These are phyloP conservation scores for Kwoniella shivajii DNA, from an alignment of 1,284 basidiomycete genomes.

Conservation along the genomic window DNA sequence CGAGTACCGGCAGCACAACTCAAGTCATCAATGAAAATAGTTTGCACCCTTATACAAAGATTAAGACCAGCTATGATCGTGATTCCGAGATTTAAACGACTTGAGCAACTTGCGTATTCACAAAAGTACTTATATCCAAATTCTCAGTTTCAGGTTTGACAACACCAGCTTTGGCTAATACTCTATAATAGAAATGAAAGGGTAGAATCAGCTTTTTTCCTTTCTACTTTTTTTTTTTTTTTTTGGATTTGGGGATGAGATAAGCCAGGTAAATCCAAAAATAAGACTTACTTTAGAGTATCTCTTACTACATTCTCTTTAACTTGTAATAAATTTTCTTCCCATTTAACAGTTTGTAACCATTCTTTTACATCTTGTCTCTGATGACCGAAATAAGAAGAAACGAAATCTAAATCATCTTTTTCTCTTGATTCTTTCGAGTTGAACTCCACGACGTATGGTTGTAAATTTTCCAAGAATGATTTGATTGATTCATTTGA, in stretches of 20 bases:
- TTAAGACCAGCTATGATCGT: no score
- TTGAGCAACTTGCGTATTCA: slow-evolving; percentile 61
- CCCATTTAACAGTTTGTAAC: slow-evolving; percentile 77
- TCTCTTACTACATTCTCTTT: slow-evolving; percentile 65
- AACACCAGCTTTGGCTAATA: slow-evolving; percentile 74
- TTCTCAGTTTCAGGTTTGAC: slow-evolving; percentile 64
- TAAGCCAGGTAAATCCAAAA: background rate
- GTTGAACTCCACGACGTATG: slow-evolving; percentile 70
- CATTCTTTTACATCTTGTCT: slow-evolving; percentile 67
- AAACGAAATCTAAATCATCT: slow-evolving; percentile 73
- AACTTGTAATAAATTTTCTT: slow-evolving; percentile 66
- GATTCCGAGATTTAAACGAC: no score
- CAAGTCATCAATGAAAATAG: no score
- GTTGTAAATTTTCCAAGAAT: slow-evolving; percentile 69
- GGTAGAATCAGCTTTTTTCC: background rate
- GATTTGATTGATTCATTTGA: slow-evolving; percentile 57
- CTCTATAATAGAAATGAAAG: slow-evolving; percentile 53
- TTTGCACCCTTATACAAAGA: no score
- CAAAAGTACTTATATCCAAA: slow-evolving; percentile 65
- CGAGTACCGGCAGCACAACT: no score
- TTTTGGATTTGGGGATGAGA: background rate
- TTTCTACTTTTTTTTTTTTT: background rate
- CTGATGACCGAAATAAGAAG: slow-evolving; percentile 75
- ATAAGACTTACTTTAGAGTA: slow-evolving; percentile 65
- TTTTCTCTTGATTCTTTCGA: slow-evolving; percentile 63